These are phyloP conservation scores for Anthracocystis setariae DNA, from an alignment of 1,284 basidiomycete genomes.

Conservation along the genomic window DNA sequence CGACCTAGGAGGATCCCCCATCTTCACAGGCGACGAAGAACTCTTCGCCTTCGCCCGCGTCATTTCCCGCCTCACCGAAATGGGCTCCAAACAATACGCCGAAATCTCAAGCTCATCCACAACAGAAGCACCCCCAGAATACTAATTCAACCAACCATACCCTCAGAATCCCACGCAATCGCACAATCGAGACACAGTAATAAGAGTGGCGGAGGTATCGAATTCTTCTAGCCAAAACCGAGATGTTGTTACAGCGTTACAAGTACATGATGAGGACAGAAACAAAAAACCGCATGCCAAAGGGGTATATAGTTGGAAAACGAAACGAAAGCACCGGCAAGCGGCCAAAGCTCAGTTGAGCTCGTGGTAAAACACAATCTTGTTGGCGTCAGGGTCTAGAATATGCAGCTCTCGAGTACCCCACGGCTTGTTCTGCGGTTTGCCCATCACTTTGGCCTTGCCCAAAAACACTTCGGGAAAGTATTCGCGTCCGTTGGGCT, in stretches of 20 bases:
- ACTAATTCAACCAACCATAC: conserved; percentile 9
- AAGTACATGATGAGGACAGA: conserved; percentile 11
- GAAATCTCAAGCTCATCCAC: conserved; percentile 18
- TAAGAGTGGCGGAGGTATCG: conserved; percentile 5
- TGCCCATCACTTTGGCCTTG: conserved; percentile 42
- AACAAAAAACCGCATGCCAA: conserved; percentile 4
- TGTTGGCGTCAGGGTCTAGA: conserved; percentile 57
- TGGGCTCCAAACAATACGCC: conserved; percentile 60
- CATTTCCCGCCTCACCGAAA: conserved; percentile 64
- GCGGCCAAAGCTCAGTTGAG: conserved; percentile 17
- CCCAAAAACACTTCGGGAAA: conserved; percentile 49
- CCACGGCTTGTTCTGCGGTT: conserved; percentile 56
- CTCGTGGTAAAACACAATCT: conserved; percentile 52
- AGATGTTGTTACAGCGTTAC: conserved; percentile 12
- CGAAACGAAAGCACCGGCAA: conserved; percentile 1
- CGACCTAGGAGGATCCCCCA: conserved; percentile 62
- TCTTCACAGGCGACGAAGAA: conserved; percentile 66
- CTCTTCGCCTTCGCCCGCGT: conserved; percentile 67
- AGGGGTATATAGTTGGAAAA: conserved; percentile 1
- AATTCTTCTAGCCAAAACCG: background rate
- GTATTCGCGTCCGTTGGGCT: conserved; percentile 48
- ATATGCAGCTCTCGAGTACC: conserved; percentile 51
- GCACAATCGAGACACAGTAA: background rate
- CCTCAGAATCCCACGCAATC: no score
- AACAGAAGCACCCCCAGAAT: conserved; percentile 33